Evolutionary conservation across 371 early-diverging fungal species (phyloP).

Genomic region (Syncephalastrum racemosum): DNA sequence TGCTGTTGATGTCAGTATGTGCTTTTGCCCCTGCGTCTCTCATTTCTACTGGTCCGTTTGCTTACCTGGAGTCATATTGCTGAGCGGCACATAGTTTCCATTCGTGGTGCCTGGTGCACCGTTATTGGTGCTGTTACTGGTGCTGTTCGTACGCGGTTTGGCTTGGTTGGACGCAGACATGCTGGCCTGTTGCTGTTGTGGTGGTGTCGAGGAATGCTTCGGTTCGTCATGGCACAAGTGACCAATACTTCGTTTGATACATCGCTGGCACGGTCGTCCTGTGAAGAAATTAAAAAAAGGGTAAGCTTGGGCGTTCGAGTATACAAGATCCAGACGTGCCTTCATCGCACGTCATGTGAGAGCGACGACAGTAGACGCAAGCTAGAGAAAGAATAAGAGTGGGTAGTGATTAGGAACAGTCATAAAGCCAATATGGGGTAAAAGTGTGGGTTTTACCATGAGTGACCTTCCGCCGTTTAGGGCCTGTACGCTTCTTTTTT

Average conservation of each 20-base stretch:
- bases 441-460: conserved; percentile 48
- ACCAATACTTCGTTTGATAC: conserved; percentile 90
- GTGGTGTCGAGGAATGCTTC: conserved; percentile 27
- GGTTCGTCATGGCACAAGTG: conserved; percentile 89
- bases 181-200: neutral
- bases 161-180: conserved; percentile 17
- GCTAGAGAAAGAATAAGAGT: conserved; percentile 4
- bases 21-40: too few relatives aligned
- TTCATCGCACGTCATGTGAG: conserved; percentile 86
- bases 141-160: conserved; percentile 19
- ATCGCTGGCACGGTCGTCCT: conserved; percentile 92
- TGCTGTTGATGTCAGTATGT: conserved; percentile 2
- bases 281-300: conserved; percentile 3
- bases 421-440: neutral
- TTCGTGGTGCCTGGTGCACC: conserved; percentile 15
- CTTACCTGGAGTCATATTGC: conserved; percentile 18
- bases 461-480: conserved; percentile 73
- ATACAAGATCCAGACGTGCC: conserved; percentile 34
- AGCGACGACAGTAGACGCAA: conserved; percentile 71
- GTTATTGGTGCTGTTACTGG: conserved; percentile 19
- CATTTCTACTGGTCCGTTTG: neutral
- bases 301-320: neutral
- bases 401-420: neutral
- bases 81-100: conserved; percentile 23
- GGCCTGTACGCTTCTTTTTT: conserved; percentile 67